These are phyloP conservation scores for Pythium brassicae DNA, from an alignment of 352 stramenopile genomes.

Conservation along the genomic window DNA sequence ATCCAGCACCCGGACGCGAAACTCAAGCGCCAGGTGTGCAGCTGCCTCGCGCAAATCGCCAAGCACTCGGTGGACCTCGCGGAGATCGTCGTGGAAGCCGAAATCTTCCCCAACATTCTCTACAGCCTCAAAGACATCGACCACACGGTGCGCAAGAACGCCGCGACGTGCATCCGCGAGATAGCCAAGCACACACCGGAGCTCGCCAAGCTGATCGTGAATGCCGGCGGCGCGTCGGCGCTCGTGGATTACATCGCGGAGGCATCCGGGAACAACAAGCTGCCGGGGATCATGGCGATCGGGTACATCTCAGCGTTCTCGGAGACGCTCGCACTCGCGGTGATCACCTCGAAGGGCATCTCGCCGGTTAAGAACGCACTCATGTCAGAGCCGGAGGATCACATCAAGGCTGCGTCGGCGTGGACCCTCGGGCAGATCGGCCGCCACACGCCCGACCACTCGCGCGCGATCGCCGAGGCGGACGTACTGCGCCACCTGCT, in stretches of 20 bases:
- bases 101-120: conserved; percentile 95
- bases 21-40: conserved; percentile 90
- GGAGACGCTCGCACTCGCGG: conserved; percentile 90
- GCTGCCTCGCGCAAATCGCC: conserved; percentile 91
- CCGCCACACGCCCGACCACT: conserved; percentile 92
- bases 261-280: conserved; percentile 88
- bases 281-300: conserved; percentile 94
- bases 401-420: conserved; percentile 94
- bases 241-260: conserved; percentile 93
- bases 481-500: conserved; percentile 92
- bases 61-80: conserved; percentile 95
- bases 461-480: conserved; percentile 88
- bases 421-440: conserved; percentile 95
- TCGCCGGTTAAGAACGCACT: conserved; percentile 91
- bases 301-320: conserved; percentile 95
- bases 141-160: conserved; percentile 94
- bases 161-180: conserved; percentile 92
- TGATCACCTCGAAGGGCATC: conserved; percentile 94
- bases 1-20: conserved; percentile 94
- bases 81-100: conserved; percentile 94
- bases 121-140: conserved; percentile 95
- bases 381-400: conserved; percentile 92
- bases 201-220: conserved; percentile 95
- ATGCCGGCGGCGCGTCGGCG: conserved; percentile 90
- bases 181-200: conserved; percentile 95